Evolutionary conservation across 306 rosid species (phyloP).

Genomic region (Ormosia semicastrata): DNA sequence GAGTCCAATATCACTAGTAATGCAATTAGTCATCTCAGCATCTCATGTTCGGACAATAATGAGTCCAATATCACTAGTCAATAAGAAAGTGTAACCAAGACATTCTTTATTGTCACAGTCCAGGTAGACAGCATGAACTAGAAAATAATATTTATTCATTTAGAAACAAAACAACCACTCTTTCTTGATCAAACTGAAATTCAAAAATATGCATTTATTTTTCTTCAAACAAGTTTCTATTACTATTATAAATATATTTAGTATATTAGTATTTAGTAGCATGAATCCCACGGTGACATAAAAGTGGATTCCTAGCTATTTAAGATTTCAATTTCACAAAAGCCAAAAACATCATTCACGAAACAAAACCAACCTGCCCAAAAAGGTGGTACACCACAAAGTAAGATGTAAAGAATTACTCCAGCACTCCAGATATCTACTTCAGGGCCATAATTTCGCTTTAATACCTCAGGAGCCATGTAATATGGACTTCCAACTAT

Average conservation of each 20-base stretch:
- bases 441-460: too few relatives aligned
- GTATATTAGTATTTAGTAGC: neutral
- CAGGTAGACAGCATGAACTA: neutral
- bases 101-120: neutral
- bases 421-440: too few relatives aligned
- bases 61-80: neutral
- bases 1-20: neutral
- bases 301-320: slow-evolving; percentile 4
- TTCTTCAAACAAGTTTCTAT: neutral
- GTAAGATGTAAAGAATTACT: too few relatives aligned
- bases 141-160: neutral
- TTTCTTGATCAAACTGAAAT: neutral
- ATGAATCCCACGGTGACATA: neutral
- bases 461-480: too few relatives aligned
- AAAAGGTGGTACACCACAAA: too few relatives aligned
- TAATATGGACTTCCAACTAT: too few relatives aligned
- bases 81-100: neutral
- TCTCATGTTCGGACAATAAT: neutral
- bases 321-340: neutral
- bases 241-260: neutral
- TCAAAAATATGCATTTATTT: neutral
- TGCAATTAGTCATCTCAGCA: neutral
- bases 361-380: too few relatives aligned
- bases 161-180: neutral
- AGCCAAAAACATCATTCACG: too few relatives aligned